A percentile compares a stretch with the other conserved stretches of the same genome.
These are phyloP conservation scores for Blastomyces gilchristii DNA, from an alignment of 2,329 filamentous ascomycete genomes.

Conservation along the genomic window DNA sequence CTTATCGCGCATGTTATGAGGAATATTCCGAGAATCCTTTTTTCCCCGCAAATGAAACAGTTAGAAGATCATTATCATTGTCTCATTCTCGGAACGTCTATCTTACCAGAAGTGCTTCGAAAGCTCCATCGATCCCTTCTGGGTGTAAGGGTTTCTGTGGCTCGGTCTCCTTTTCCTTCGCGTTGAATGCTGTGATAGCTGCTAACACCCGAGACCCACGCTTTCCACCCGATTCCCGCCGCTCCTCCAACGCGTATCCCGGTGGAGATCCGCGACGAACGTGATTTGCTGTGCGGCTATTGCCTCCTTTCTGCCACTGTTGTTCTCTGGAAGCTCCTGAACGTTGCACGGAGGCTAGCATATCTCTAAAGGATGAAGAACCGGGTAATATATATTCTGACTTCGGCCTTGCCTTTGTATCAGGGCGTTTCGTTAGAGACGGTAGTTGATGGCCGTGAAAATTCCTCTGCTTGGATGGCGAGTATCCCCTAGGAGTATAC, in stretches of 20 bases:
- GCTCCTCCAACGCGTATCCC: conserved; percentile 7
- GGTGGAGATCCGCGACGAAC: conserved; percentile 5
- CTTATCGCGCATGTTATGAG: conserved; percentile 84
- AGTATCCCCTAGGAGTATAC: conserved; percentile 51
- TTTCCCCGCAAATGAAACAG: conserved; percentile 29
- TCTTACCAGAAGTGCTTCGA: conserved; percentile 51
- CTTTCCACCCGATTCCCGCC: conserved; percentile 30
- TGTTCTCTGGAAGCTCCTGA: conserved; percentile 9
- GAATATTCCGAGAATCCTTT: conserved; percentile 80
- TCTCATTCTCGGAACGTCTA: conserved; percentile 41
- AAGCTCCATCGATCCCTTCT: conserved; percentile 51
- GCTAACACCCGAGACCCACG: conserved; percentile 50
- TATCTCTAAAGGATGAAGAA: conserved; percentile 32
- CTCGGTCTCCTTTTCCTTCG: conserved; percentile 42
- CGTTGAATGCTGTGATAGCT: conserved; percentile 53
- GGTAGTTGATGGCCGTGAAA: conserved; percentile 46
- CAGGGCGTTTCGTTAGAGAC: conserved; percentile 30
- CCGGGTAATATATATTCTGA: conserved; percentile 39
- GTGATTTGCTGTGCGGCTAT: neutral
- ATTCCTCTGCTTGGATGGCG: conserved; percentile 52
- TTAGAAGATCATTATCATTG: conserved; percentile 33
- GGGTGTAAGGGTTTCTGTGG: conserved; percentile 36
- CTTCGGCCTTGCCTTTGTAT: conserved; percentile 41
- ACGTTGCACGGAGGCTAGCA: conserved; percentile 22
- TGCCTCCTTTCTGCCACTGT: conserved; percentile 15